Evolutionary conservation across 768 basidiomycete species (phyloP).

Genomic region (Erythrobasidium yunnanense): DNA sequence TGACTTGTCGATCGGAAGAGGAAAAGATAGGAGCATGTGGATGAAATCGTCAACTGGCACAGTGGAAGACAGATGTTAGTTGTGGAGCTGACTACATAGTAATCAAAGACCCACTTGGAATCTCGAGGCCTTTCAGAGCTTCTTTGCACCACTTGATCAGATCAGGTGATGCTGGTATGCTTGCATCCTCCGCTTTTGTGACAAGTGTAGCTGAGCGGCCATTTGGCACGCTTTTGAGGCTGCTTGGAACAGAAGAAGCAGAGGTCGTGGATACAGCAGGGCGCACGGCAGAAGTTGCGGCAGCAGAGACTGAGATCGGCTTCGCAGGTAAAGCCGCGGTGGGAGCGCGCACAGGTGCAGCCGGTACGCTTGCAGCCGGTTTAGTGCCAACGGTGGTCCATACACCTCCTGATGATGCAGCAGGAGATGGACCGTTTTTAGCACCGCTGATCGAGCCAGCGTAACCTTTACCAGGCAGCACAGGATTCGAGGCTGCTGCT

Average conservation of each 20-base stretch:
- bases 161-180: slow-evolving; percentile 66
- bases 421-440: neutral
- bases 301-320: slow-evolving; percentile 39
- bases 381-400: slow-evolving; percentile 33
- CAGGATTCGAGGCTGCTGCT: slow-evolving; percentile 50
- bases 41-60: slow-evolving; percentile 82
- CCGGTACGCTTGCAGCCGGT: too few species aligned
- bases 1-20: slow-evolving; percentile 57
- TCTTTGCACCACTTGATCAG: slow-evolving; percentile 86
- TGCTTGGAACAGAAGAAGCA: slow-evolving; percentile 38
- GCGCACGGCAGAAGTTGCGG: slow-evolving; percentile 38
- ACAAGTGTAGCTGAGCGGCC: slow-evolving; percentile 32
- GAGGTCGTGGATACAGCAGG: slow-evolving; percentile 20
- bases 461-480: slow-evolving; percentile 53
- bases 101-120: slow-evolving; percentile 51
- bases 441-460: slow-evolving; percentile 47
- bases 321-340: too few species aligned
- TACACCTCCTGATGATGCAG: slow-evolving; percentile 8
- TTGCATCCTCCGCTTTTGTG: slow-evolving; percentile 52
- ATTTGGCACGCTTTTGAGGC: slow-evolving; percentile 37
- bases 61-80: slow-evolving; percentile 1
- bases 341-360: too few species aligned
- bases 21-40: slow-evolving; percentile 87
- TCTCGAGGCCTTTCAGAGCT: slow-evolving; percentile 57
- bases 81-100: neutral